Percentiles rank a stretch among this genome's conserved stretches.
phyloP scores from a whole-genome alignment of 2,329 filamentous ascomycete species.

The Ceratocystis papillata region DNA sequence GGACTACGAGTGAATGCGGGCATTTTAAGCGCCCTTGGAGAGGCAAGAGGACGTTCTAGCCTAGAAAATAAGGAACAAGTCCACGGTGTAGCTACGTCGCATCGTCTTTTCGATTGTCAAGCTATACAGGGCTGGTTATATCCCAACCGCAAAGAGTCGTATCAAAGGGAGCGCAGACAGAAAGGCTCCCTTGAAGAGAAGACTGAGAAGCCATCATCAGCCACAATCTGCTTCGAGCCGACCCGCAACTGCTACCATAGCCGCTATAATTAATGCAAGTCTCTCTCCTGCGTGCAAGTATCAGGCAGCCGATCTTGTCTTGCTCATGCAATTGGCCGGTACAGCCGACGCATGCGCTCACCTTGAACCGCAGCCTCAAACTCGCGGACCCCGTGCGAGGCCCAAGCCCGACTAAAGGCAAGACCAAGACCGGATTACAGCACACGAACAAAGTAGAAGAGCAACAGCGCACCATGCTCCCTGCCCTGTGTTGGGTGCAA shows the following conservation, averaged over 20 bases:
- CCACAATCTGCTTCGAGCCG: background rate
- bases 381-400: too few species aligned
- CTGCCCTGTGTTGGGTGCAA: background rate
- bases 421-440: background rate
- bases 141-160: background rate
- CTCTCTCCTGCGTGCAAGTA: background rate
- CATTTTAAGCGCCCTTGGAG: too few species aligned
- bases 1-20: too few species aligned
- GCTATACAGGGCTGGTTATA: background rate
- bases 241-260: background rate
- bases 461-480: background rate
- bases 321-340: background rate
- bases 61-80: background rate
- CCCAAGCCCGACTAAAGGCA: too few species aligned
- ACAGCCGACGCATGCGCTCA: too few species aligned
- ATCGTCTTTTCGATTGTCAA: background rate
- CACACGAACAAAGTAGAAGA: background rate
- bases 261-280: background rate
- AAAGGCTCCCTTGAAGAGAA: background rate
- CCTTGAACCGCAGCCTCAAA: too few species aligned
- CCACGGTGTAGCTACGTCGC: background rate
- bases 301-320: background rate
- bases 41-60: too few species aligned
- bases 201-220: too few species aligned
- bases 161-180: background rate